Conservation (phyloP, 768 basidiomycete genomes). For the Lactifluus subvellereus region DNA sequence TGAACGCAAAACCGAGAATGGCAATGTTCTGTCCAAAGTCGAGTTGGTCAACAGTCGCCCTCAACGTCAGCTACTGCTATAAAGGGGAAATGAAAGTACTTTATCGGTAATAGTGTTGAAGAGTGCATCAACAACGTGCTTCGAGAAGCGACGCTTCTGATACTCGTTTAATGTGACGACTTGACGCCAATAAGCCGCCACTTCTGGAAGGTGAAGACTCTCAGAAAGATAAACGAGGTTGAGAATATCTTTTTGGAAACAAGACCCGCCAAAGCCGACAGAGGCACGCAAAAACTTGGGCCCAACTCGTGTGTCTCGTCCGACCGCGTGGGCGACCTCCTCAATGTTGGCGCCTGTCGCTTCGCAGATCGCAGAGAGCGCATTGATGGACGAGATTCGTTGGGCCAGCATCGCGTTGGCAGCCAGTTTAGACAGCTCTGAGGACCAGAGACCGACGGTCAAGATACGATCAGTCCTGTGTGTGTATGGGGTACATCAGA, state of each 20-base stretch:
- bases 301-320: conserved; percentile 88
- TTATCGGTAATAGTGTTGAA: conserved; percentile 99
- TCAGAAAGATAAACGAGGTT: conserved; percentile 98
- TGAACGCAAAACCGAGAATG: conserved; percentile 97
- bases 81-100: conserved; percentile 37
- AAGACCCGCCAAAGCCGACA: conserved; percentile 96
- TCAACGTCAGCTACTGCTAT: no score
- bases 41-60: not conserved
- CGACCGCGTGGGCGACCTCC: conserved; percentile 92
- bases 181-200: conserved; percentile 95
- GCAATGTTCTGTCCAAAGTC: conserved; percentile 64
- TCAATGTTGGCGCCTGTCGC: conserved; percentile 98
- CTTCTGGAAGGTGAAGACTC: conserved; percentile 90
- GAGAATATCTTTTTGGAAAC: conserved; percentile 99
- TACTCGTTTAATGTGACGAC: conserved; percentile 99
- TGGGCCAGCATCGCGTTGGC: conserved; percentile 99
- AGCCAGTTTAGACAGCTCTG: conserved; percentile 96
- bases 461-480: conserved; percentile 69
- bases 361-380: conserved; percentile 97
- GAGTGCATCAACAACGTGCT: conserved; percentile 92
- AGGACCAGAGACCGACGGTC: conserved; percentile 96
- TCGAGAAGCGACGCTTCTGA: conserved; percentile 94
- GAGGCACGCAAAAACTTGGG: conserved; percentile 93
- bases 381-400: conserved; percentile 97
- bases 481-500: not conserved